Conservation (phyloP, 2,329 filamentous ascomycete genomes). For the Fusarium newnesense region DNA sequence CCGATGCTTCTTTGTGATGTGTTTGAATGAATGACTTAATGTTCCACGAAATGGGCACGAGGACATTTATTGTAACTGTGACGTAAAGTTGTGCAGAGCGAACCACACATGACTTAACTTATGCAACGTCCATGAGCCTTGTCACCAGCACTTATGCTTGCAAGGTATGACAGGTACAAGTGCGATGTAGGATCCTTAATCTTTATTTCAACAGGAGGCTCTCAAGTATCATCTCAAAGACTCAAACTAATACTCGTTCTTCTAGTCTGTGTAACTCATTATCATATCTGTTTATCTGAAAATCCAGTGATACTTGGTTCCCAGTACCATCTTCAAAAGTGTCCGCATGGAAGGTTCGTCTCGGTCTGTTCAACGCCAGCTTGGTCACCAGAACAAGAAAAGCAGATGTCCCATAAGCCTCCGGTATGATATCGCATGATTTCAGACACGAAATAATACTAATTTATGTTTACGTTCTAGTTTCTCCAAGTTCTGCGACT, state of each 20-base stretch:
- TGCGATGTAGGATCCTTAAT: not conserved
- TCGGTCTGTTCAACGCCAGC: not conserved
- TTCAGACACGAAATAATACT: not conserved
- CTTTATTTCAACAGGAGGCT: not conserved
- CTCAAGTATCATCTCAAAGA: not conserved
- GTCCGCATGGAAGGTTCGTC: not conserved
- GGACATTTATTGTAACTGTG: not conserved
- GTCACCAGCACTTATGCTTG: not conserved
- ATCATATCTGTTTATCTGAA: not conserved
- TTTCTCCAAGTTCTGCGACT: no score
- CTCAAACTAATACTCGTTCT: no score
- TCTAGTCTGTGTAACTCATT: fast-evolving
- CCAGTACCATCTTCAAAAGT: not conserved
- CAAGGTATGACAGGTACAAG: not conserved
- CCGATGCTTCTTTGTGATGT: not conserved
- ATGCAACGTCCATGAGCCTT: not conserved
- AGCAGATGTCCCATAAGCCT: fast-evolving
- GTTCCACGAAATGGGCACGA: not conserved
- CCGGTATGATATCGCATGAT: no score
- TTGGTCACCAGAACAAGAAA: not conserved
- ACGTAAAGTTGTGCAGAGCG: not conserved
- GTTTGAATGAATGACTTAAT: not conserved
- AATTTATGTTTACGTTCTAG: not conserved
- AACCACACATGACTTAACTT: not conserved
- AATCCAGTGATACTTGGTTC: not conserved